Base-by-base conservation (phyloP, 2,329 filamentous ascomycete genomes). In the Cladosporium phlei region DNA sequence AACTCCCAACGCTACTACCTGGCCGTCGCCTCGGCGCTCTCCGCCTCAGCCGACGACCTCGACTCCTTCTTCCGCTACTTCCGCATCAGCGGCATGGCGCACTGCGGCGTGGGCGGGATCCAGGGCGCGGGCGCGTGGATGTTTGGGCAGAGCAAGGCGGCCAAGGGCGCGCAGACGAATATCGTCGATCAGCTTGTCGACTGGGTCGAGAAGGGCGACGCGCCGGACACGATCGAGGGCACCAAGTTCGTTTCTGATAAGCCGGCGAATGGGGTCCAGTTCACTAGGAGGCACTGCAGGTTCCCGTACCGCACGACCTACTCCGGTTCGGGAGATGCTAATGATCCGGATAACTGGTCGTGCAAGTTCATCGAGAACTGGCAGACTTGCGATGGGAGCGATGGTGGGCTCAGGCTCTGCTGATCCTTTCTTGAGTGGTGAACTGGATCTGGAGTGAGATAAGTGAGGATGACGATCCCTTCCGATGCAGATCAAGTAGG, bases 31-130 rank as follows among this genome's bases (percentile, higher is more conserved):
- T 14, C 51, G 20, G 55, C 58, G 21, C 69, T 72, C 51, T 63
- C 56, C 21, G 53, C 68, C 21, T 51, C 64, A 29, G 66, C 70
- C 47, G 64, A 63, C 14, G 63, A 61, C 6, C 60, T 62, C 5
- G 66, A 68, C 40, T 56, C 60, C 38, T 67, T 68, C 54, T 54
- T 71, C 32, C 69, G 76, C 33, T 72, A 68, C 59, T 79, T 79
- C 64, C 67, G 67, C 25, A 73, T 73, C 58, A 72, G 58, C 47
- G 78, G 76, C 4, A 74, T 76, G 64, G 64, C 59, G 2, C 77
- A 79, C 57, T 79, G 76, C 55, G 51, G 69, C 72, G 53, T 55
- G 1, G 71, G 71, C 16, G 59, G 59, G 5, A 60, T 62, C 25
- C 51, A 52, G 14, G 71, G 70, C 3, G 61, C 65, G 9, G 67